phyloP scores from a whole-genome alignment of 1,284 basidiomycete genomes.

The Ceratobasidium sp. region DNA sequence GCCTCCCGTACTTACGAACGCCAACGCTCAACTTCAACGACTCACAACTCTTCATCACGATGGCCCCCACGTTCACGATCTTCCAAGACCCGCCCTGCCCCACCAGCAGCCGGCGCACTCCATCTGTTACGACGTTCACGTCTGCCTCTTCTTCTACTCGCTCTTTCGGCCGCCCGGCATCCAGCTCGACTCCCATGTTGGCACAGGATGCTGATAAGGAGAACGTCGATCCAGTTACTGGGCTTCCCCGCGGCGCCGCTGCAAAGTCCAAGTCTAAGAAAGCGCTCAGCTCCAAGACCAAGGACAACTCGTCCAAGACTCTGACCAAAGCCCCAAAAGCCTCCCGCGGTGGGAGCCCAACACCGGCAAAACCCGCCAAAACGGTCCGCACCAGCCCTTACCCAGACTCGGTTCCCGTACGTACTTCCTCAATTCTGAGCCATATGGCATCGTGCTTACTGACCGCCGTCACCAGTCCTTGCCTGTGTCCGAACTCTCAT shows the following conservation, averaged over 20 bases:
- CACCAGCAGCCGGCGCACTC: not conserved
- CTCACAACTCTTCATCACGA: conserved; percentile 6
- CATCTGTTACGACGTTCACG: conserved; percentile 17
- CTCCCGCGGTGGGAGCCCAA: conserved; percentile 23
- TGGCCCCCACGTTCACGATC: conserved; percentile 40
- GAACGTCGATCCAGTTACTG: conserved; percentile 44
- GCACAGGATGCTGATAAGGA: conserved; percentile 44
- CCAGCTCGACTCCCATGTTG: conserved; percentile 25
- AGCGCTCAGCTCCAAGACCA: conserved; percentile 40
- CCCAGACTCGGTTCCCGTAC: conserved; percentile 16
- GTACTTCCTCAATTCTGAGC: not conserved
- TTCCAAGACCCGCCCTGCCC: conserved; percentile 35
- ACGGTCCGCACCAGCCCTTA: conserved; percentile 27
- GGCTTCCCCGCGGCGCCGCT: conserved; percentile 10
- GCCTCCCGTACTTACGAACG: conserved; percentile 12
- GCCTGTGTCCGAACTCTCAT: conserved; percentile 19
- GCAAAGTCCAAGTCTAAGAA: conserved; percentile 40
- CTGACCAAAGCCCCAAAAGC: conserved; percentile 32
- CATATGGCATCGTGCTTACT: not conserved
- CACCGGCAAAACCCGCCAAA: conserved; percentile 35
- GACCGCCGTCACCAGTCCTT: conserved; percentile 8
- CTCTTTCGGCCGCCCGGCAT: conserved; percentile 21
- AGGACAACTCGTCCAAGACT: conserved; percentile 42
- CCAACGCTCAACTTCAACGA: not conserved
- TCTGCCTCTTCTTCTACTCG: conserved; percentile 22